Percentiles rank a stretch among this genome's conserved stretches.
phyloP scores from a whole-genome alignment of 2,329 filamentous ascomycete species.

The Aspergillus viridinutans region DNA sequence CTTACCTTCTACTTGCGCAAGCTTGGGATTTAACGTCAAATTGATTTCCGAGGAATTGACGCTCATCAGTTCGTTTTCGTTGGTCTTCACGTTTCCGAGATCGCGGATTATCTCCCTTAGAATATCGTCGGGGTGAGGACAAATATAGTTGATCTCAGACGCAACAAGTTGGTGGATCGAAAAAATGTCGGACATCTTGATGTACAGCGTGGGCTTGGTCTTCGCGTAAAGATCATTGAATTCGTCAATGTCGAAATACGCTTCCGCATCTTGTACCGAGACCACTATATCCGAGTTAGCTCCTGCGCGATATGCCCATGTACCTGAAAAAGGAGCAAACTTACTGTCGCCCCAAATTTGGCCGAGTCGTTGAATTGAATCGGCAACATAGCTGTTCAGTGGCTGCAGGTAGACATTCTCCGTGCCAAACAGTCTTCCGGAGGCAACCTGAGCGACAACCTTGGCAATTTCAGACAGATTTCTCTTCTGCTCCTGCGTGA shows the following conservation, averaged over 20 bases:
- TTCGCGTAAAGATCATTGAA: conserved; percentile 97
- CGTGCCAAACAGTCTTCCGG: conserved; percentile 84
- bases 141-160: conserved; percentile 71
- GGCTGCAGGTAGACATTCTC: conserved; percentile 96
- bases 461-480: conserved; percentile 89
- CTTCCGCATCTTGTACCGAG: conserved; percentile 77
- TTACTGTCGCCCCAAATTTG: conserved; percentile 66
- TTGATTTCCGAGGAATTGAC: conserved; percentile 86
- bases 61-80: conserved; percentile 86
- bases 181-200: conserved; percentile 97
- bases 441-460: conserved; percentile 81
- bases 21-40: conserved; percentile 82
- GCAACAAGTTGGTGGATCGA: conserved; percentile 87
- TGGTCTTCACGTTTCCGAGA: conserved; percentile 91
- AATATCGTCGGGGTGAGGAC: conserved; percentile 76
- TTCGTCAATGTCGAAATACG: conserved; percentile 95
- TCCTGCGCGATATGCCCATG: neutral
- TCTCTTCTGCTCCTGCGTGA: conserved; percentile 87
- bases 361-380: conserved; percentile 75
- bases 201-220: conserved; percentile 96
- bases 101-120: conserved; percentile 90
- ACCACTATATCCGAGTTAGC: conserved; percentile 57
- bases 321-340: conserved; percentile 19
- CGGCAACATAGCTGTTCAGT: conserved; percentile 82
- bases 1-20: conserved; percentile 74